Percentiles rank a stretch among this genome's conserved stretches.
phyloP scores from a whole-genome alignment of 148 eudicot species.

The Persicaria tinctoria region DNA sequence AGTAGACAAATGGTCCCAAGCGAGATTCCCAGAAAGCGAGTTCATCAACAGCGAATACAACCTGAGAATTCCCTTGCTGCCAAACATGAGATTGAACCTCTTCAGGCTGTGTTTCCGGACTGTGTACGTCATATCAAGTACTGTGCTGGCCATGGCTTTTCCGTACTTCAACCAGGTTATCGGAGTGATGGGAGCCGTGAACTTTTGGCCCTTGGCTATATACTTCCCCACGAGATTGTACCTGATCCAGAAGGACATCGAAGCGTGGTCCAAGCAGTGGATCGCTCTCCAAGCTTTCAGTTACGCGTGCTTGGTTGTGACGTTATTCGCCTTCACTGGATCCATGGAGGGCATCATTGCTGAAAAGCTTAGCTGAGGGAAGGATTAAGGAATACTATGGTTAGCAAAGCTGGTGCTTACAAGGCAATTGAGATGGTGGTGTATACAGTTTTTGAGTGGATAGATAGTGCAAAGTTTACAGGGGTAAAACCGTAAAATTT shows the following conservation, averaged over 20 bases:
- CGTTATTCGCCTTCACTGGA: constrained; percentile 42
- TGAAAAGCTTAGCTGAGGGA: constrained; percentile 27
- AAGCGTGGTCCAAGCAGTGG: constrained; percentile 38
- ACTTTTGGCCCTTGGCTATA: constrained; percentile 54
- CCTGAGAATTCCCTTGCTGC: constrained; percentile 22
- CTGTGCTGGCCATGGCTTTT: constrained; percentile 35
- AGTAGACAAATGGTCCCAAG: constrained; percentile 28
- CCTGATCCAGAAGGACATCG: constrained; percentile 31
- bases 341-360: constrained; percentile 40
- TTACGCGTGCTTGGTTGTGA: constrained; percentile 26
- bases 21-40: constrained; percentile 28
- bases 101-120: constrained; percentile 46
- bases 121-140: constrained; percentile 35
- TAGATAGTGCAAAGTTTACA: background rate
- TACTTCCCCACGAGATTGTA: constrained; percentile 58
- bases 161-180: constrained; percentile 60
- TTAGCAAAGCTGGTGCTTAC: too few relatives aligned
- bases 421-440: background rate
- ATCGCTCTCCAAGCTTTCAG: constrained; percentile 27
- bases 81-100: constrained; percentile 27
- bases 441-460: background rate
- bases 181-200: constrained; percentile 51
- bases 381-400: background rate
- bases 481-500: background rate
- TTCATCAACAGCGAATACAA: constrained; percentile 21